Evolutionary conservation across 176 grass and related monocot genomes (phyloP), one percentile per base, ranked within the genome.

Genomic region (Bromus sterilis): DNA sequence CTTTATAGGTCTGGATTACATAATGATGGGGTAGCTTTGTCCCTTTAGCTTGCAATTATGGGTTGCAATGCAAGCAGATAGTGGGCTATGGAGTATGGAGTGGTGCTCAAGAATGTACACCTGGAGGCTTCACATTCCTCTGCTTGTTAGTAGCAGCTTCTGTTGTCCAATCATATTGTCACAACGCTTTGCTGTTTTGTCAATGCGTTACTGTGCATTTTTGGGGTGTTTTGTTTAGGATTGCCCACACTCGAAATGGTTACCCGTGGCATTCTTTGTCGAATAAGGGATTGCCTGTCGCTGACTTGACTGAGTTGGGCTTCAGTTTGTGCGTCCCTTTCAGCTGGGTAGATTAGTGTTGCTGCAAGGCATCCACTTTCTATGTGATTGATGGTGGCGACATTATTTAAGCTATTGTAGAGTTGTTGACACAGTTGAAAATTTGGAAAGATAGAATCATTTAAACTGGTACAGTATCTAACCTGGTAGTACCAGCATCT

Each of bases 21-120:
- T 71, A 64, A 70, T 81, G 41, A 82, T 82, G 42, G 29, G 66
- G 66, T 33, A 39, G 23, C 74, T 67, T 78, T 86, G 72, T 59
- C 39, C 36, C 88, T 89, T 82, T 86, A 16, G 15, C 29, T 56
- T 82, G 64, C 71, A 74, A 51, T 72, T 79, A 65, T 86, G 57
- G 57, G 28, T 39, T 74, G 46, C 73, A 78, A 74, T 53, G 48
- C 48, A 8, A 20, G 20, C 36, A 37, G n/a, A 58, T 67, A 78
- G n/a, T 86, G 65, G 56, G 25, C 15, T 66, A 46, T 57, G 46
- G 36, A 66, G 73, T 66, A 46, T 57, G 46, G 36, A 66, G 73
- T 89, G 73, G 44, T 57, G 65, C 66, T 44, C 73, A 86, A 89
- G 88, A 78, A 74, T 86, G 55, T 46, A 56, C 73, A 78, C 74